These are phyloP conservation scores for Grigorovia jiainica DNA, from an alignment of 805 yeast genomes.

Conservation along the genomic window DNA sequence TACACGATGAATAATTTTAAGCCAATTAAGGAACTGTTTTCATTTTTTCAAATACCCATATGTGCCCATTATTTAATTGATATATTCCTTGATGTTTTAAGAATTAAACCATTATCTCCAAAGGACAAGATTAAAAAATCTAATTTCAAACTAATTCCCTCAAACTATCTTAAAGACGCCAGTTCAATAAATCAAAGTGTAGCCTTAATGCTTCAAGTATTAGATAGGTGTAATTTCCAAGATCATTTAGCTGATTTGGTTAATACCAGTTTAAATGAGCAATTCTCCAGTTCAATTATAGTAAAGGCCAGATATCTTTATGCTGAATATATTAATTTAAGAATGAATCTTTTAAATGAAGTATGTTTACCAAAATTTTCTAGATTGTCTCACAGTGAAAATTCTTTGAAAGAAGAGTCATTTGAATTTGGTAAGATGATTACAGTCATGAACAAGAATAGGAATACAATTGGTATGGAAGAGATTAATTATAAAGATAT, in stretches of 20 bases:
- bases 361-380: conserved; percentile 4
- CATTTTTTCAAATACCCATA: conserved; percentile 51
- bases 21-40: conserved; percentile 47
- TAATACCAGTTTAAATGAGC: conserved; percentile 5
- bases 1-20: conserved; percentile 48
- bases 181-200: conserved; percentile 51
- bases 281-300: conserved; percentile 32
- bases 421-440: conserved; percentile 41
- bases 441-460: conserved; percentile 31
- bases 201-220: conserved; percentile 46
- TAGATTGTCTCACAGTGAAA: not conserved
- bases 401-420: conserved; percentile 12
- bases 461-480: conserved; percentile 30
- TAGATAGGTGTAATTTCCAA: conserved; percentile 49
- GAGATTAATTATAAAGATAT: conserved; percentile 18
- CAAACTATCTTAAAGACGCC: conserved; percentile 34
- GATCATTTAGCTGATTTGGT: conserved; percentile 32
- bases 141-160: conserved; percentile 13
- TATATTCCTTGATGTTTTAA: conserved; percentile 56
- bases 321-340: conserved; percentile 49
- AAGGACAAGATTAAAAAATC: conserved; percentile 7
- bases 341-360: conserved; percentile 39
- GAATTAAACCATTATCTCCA: conserved; percentile 50
- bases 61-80: conserved; percentile 60
- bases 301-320: conserved; percentile 56